phyloP scores from a whole-genome alignment of 108 stramenopile genomes.

The Nitzschia sp. region DNA sequence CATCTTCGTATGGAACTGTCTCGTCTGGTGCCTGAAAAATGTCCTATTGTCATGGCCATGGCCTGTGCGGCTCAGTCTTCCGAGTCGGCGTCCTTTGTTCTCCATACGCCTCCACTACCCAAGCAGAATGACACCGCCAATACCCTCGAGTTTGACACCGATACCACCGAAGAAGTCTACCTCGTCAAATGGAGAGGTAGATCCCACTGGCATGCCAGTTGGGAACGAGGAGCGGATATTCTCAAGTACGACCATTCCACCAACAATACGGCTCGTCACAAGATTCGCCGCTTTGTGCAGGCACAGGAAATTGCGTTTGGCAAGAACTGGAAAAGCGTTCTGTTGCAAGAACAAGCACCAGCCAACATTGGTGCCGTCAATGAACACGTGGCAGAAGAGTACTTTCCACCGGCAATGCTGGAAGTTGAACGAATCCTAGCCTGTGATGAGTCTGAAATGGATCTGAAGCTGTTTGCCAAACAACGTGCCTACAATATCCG shows the following conservation, averaged over 20 bases:
- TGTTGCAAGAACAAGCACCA: constrained; percentile 57
- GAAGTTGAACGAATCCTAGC: constrained; percentile 81
- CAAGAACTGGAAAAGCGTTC: constrained; percentile 63
- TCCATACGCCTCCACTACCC: neutral
- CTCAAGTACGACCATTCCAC: constrained; percentile 66
- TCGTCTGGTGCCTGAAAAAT: constrained; percentile 58
- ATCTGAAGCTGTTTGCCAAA: constrained; percentile 69
- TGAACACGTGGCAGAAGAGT: constrained; percentile 38
- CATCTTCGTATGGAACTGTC: constrained; percentile 73
- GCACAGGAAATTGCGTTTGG: constrained; percentile 64
- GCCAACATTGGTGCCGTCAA: neutral
- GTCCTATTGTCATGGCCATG: constrained; percentile 62
- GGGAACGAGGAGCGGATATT: constrained; percentile 76
- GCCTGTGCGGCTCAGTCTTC: constrained; percentile 35
- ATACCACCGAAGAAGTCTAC: constrained; percentile 60
- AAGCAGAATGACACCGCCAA: neutral
- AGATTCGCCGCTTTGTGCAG: constrained; percentile 71
- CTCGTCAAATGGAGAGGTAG: constrained; percentile 85
- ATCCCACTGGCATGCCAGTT: constrained; percentile 75
- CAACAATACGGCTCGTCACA: constrained; percentile 67
- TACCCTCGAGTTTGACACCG: neutral
- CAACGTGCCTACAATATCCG: constrained; percentile 71
- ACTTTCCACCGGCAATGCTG: constrained; percentile 58
- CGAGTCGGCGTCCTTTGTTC: neutral
- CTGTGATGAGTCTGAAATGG: constrained; percentile 83